A percentile compares a stretch with the other conserved stretches of the same genome.
phyloP scores from a whole-genome alignment of 129 eudicot genomes.

The Flaveria trinervia region DNA sequence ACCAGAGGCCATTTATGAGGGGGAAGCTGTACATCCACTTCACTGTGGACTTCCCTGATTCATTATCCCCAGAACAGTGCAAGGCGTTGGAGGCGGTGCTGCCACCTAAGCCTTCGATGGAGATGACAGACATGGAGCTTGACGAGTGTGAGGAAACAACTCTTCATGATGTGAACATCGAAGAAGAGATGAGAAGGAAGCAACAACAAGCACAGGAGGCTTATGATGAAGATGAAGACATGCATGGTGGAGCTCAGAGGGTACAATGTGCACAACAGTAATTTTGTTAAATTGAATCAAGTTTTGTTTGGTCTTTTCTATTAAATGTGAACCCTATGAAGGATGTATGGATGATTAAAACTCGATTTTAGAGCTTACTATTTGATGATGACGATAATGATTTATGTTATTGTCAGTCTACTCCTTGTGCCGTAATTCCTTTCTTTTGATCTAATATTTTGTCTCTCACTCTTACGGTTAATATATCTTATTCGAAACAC shows the following conservation, averaged over 20 bases:
- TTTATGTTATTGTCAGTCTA: not conserved
- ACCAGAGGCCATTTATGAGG: conserved; percentile 79
- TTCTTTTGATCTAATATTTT: no score
- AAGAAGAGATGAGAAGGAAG: conserved; percentile 81
- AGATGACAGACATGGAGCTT: conserved; percentile 64
- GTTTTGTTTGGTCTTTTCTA: not conserved
- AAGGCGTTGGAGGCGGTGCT: conserved; percentile 61
- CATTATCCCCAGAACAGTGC: conserved; percentile 49
- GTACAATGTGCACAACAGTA: conserved; percentile 82
- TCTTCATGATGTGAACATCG: conserved; percentile 69
- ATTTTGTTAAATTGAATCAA: not conserved
- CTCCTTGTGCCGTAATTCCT: no score
- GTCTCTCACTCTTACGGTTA: no score
- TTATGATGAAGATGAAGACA: conserved; percentile 78
- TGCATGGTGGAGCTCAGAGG: conserved; percentile 76
- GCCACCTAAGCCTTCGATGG: conserved; percentile 44
- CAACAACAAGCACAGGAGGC: conserved; percentile 66
- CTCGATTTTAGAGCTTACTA: no score
- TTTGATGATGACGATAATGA: not conserved
- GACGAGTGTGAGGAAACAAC: conserved; percentile 88
- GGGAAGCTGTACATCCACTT: conserved; percentile 74
- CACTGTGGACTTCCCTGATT: conserved; percentile 64
- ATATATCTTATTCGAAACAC: no score
- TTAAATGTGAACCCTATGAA: not conserved
- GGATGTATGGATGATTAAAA: not conserved